Conservation (phyloP, 306 rosid species). For the Phaseolus lunatus region DNA sequence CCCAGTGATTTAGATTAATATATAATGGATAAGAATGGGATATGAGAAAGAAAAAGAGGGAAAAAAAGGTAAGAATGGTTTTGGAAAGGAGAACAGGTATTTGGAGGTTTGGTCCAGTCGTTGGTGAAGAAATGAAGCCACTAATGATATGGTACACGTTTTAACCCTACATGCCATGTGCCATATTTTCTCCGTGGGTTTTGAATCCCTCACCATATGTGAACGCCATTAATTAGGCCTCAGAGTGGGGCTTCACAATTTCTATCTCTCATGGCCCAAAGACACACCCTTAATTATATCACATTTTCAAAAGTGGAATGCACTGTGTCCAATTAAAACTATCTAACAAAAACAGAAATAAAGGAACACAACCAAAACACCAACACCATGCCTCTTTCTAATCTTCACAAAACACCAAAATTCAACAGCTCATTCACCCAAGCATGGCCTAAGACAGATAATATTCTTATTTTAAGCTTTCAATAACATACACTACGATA, state of each 20-base stretch:
- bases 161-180: conserved; percentile 34
- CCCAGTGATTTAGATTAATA: no score
- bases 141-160: conserved; percentile 14
- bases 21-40: no score
- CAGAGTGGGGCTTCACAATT: conserved; percentile 2
- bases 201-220: neutral
- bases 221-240: neutral
- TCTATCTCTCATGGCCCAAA: neutral
- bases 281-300: neutral
- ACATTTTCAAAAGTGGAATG: conserved; percentile 1
- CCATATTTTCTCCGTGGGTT: conserved; percentile 33
- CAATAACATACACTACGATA: neutral
- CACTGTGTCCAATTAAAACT: neutral
- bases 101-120: neutral
- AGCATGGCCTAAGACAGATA: conserved; percentile 29
- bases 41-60: no score
- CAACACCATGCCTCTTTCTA: conserved; percentile 36
- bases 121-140: conserved; percentile 5
- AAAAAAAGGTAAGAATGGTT: no score
- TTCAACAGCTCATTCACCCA: conserved; percentile 32
- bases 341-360: neutral
- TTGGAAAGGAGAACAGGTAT: neutral
- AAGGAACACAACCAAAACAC: neutral
- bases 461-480: conserved; percentile 30
- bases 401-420: conserved; percentile 33